These are phyloP conservation scores for Phytophthora chlamydospora DNA, from an alignment of 352 stramenopile genomes.

Conservation along the genomic window DNA sequence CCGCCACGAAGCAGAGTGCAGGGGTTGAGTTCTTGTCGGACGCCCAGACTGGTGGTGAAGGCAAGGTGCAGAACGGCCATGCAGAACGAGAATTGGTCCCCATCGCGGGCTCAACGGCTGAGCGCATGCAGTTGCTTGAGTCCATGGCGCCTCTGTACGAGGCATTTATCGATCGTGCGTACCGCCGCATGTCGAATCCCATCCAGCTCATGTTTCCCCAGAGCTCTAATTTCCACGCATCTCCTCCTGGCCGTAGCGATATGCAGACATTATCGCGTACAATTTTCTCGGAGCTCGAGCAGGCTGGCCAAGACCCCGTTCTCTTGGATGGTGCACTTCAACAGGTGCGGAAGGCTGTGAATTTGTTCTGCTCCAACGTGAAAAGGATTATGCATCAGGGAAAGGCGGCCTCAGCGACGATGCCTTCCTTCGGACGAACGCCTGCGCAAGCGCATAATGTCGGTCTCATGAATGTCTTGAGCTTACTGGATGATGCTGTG, in stretches of 20 bases:
- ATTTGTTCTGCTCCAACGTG: conserved; percentile 72
- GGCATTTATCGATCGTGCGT: conserved; percentile 70
- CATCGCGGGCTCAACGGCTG: conserved; percentile 45
- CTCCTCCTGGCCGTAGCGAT: conserved; percentile 77
- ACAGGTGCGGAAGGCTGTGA: conserved; percentile 68
- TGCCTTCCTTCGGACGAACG: conserved; percentile 60
- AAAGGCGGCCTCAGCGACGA: conserved; percentile 51
- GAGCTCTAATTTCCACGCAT: conserved; percentile 83
- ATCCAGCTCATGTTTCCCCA: conserved; percentile 91
- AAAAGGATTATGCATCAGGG: conserved; percentile 79
- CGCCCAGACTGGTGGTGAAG: neutral
- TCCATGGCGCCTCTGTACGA: conserved; percentile 72
- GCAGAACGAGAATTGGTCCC: conserved; percentile 24
- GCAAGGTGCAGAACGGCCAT: neutral
- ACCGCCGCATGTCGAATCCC: conserved; percentile 68
- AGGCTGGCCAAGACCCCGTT: conserved; percentile 60
- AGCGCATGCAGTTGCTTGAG: conserved; percentile 75
- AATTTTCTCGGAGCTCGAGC: conserved; percentile 75
- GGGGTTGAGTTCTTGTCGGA: conserved; percentile 29
- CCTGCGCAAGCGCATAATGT: conserved; percentile 83
- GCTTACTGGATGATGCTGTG: conserved; percentile 67
- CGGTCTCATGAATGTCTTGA: conserved; percentile 67
- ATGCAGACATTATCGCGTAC: conserved; percentile 84
- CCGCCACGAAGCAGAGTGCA: conserved; percentile 52
- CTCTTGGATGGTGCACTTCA: conserved; percentile 62